Percentiles rank a stretch among this genome's conserved stretches.
Evolutionary conservation across 1,139 yeast species (phyloP).

Genomic region (Kodamaea ohmeri): DNA sequence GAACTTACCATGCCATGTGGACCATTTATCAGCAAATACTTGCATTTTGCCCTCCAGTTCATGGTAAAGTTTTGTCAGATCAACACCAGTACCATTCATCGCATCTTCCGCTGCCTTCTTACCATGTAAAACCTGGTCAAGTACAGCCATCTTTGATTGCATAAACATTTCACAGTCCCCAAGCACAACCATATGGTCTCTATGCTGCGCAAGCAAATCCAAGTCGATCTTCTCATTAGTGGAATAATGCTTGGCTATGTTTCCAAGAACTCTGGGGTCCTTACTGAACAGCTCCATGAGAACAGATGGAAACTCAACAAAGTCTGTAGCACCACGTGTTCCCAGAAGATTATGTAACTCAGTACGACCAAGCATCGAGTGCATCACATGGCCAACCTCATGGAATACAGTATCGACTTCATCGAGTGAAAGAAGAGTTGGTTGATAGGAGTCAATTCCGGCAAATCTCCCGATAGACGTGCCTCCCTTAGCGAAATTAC

Average conservation of each 20-base stretch:
- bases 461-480: slow-evolving; percentile 27
- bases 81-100: slow-evolving; percentile 27
- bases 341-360: slow-evolving; percentile 89
- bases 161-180: slow-evolving; percentile 76
- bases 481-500: slow-evolving; percentile 62
- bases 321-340: slow-evolving; percentile 92
- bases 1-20: slow-evolving; percentile 92
- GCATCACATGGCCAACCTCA: slow-evolving; percentile 99
- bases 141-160: slow-evolving; percentile 84
- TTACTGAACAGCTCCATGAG: slow-evolving; percentile 91
- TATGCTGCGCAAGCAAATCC: slow-evolving; percentile 48
- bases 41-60: slow-evolving; percentile 54
- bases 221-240: slow-evolving; percentile 64
- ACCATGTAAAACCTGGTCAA: slow-evolving; percentile 77
- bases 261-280: slow-evolving; percentile 69
- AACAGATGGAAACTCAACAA: slow-evolving; percentile 94
- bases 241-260: slow-evolving; percentile 71
- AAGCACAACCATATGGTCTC: slow-evolving; percentile 51
- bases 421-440: slow-evolving; percentile 57
- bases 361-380: slow-evolving; percentile 93
- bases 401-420: slow-evolving; percentile 95
- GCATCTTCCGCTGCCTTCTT: slow-evolving; percentile 35
- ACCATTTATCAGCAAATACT: slow-evolving; percentile 59
- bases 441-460: slow-evolving; percentile 24
- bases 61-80: slow-evolving; percentile 63